phyloP scores from a whole-genome alignment of 257 asterid species.

The Capsicum pubescens region DNA sequence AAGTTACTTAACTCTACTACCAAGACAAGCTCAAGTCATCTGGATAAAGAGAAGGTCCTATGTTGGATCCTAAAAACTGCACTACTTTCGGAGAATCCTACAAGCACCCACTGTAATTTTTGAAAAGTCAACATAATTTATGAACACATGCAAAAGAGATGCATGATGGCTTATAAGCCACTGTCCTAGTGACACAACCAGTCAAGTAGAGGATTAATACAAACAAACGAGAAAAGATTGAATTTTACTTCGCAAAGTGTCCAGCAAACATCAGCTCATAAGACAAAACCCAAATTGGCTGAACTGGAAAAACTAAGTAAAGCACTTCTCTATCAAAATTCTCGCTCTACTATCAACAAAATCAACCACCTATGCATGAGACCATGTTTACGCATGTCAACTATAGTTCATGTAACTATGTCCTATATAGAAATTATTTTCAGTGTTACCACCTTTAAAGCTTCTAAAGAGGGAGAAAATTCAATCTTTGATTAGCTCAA shows the following conservation, averaged over 20 bases:
- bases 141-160: not conserved
- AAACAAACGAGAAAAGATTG: not conserved
- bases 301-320: not conserved
- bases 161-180: not conserved
- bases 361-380: not conserved
- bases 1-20: too few species aligned
- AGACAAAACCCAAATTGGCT: not conserved
- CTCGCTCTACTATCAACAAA: too few species aligned
- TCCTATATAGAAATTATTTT: conserved; percentile 54
- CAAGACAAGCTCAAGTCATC: too few species aligned
- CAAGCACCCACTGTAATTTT: too few species aligned
- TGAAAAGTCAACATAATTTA: not conserved
- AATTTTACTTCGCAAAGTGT: not conserved
- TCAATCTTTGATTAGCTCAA: conserved; percentile 1
- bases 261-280: conserved; percentile 7
- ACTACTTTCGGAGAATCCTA: too few species aligned
- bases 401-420: conserved; percentile 7
- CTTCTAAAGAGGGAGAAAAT: conserved; percentile 55
- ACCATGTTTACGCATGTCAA: not conserved
- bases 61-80: too few species aligned
- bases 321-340: conserved; percentile 2
- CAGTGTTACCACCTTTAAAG: conserved; percentile 95
- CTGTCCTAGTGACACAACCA: not conserved
- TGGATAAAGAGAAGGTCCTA: too few species aligned
- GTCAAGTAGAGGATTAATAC: not conserved